phyloP scores from a whole-genome alignment of 768 basidiomycete genomes.

The Lactifluus rugatus region DNA sequence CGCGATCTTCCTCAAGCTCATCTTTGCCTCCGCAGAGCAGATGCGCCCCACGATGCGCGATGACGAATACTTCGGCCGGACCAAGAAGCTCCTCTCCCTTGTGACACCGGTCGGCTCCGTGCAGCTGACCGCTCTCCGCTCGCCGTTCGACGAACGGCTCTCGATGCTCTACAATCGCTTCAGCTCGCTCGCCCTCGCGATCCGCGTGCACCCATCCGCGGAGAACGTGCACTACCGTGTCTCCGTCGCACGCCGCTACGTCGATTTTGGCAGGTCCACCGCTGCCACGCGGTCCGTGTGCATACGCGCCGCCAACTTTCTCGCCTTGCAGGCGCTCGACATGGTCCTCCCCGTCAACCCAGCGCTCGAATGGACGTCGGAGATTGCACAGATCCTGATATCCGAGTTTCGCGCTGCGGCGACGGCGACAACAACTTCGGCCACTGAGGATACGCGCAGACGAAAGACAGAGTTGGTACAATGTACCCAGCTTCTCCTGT shows the following conservation, averaged over 20 bases:
- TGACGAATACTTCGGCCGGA: slow-evolving; percentile 30
- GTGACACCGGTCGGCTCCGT: slow-evolving; percentile 64
- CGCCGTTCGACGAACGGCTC: slow-evolving; percentile 44
- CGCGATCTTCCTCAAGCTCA: slow-evolving; percentile 70
- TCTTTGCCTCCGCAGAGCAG: slow-evolving; percentile 50
- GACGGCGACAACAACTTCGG: background rate
- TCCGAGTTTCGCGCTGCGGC: slow-evolving; percentile 38
- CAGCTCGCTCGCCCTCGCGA: slow-evolving; percentile 57
- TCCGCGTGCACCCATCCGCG: slow-evolving; percentile 52
- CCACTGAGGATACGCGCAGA: background rate
- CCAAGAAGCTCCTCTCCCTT: slow-evolving; percentile 62
- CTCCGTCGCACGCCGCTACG: slow-evolving; percentile 54
- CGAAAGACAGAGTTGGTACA: slow-evolving; percentile 21
- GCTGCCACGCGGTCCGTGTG: slow-evolving; percentile 54
- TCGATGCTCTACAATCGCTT: slow-evolving; percentile 80
- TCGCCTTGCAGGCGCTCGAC: slow-evolving; percentile 52
- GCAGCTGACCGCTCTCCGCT: slow-evolving; percentile 45
- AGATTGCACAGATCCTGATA: slow-evolving; percentile 46
- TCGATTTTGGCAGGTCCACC: slow-evolving; percentile 59
- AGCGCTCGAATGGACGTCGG: slow-evolving; percentile 53
- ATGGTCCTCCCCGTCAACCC: slow-evolving; percentile 41
- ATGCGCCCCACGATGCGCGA: slow-evolving; percentile 25
- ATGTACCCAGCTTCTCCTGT: background rate
- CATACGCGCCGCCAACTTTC: slow-evolving; percentile 65
- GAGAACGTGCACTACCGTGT: slow-evolving; percentile 43